Base-by-base conservation (phyloP, 257 asterid species). In the Nicotiana knightiana region DNA sequence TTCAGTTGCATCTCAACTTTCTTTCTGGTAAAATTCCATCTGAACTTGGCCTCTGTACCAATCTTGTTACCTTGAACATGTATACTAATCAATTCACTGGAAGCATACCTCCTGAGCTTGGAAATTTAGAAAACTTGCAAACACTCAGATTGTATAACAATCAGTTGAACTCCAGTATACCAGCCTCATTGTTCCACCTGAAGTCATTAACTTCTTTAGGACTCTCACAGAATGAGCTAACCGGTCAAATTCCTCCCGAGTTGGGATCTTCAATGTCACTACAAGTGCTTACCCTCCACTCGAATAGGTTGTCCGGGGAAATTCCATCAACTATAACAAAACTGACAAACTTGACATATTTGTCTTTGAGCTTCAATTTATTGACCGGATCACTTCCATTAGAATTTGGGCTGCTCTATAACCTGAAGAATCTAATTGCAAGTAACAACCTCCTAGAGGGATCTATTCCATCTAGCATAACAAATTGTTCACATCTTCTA, bases 11-110 rank as follows among this genome's bases (percentile, higher is more conserved):
- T 76, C 39, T 85, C 64, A 95, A 93, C 80, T 82, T 79, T 1
- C 86, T 93, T 10, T 88, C 94, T 1, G 97, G 97, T 4, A 81
- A 84, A 80, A 92, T 95, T 86, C 99, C 99, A 24, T 30, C 85
- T 17, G 94, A 92, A 76, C 64, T 95, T 6, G 90, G 91, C 54
- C 77, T 21, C 8, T 93, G 97, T 81, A 83, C 18, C 48, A 90
- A 84, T 28, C 92, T 93, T 28, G 80, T 73, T 54, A 77, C 21
- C 9, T 26, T 95, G 59, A 91, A 90, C 83, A 67, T 92, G 35
- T 90, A 84, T 68, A 66, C 2, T 11, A 95, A 93, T 80, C 86
- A 81, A 32, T 87, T 95, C 82, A 88, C 86, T 6, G 98, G 98
- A 1, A 28, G 81, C 79, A 91, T 95, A 64, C 98, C 97, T 10